Evolutionary conservation across 1,284 basidiomycete species (phyloP).

Genomic region (Leccinum pachyderme): DNA sequence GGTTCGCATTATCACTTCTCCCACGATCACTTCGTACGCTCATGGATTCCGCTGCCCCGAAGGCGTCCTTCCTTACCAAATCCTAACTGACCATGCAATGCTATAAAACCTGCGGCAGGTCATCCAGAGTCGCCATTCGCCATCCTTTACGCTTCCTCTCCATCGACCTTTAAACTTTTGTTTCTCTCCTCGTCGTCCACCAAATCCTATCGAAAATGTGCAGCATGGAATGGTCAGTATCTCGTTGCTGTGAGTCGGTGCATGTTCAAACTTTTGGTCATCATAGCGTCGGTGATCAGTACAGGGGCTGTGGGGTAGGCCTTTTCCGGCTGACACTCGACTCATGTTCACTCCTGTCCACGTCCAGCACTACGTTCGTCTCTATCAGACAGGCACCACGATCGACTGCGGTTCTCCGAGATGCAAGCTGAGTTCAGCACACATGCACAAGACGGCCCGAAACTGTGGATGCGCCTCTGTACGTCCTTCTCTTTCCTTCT

Average conservation of each 20-base stretch:
- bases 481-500: slow-evolving; percentile 6
- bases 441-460: slow-evolving; percentile 44
- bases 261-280: slow-evolving; percentile 5
- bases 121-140: not conserved
- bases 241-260: not conserved
- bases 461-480: slow-evolving; percentile 36
- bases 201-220: slow-evolving; percentile 36
- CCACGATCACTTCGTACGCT: slow-evolving; percentile 36
- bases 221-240: slow-evolving; percentile 43
- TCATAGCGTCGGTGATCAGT: slow-evolving; percentile 57
- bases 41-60: slow-evolving; percentile 31
- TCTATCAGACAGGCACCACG: slow-evolving; percentile 46
- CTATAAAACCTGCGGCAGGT: slow-evolving; percentile 29
- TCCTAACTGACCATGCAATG: slow-evolving; percentile 17
- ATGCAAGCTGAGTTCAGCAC: slow-evolving; percentile 44
- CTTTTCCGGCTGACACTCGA: not conserved
- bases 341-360: not conserved
- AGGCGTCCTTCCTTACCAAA: slow-evolving; percentile 34
- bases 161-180: not conserved
- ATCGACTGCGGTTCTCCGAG: slow-evolving; percentile 41
- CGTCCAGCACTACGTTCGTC: slow-evolving; percentile 54
- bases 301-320: slow-evolving; percentile 60
- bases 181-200: not conserved
- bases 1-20: slow-evolving; percentile 22
- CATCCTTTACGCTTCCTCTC: not conserved